phyloP scores from a whole-genome alignment of 345 rosid species.

The Physaria fendleri region DNA sequence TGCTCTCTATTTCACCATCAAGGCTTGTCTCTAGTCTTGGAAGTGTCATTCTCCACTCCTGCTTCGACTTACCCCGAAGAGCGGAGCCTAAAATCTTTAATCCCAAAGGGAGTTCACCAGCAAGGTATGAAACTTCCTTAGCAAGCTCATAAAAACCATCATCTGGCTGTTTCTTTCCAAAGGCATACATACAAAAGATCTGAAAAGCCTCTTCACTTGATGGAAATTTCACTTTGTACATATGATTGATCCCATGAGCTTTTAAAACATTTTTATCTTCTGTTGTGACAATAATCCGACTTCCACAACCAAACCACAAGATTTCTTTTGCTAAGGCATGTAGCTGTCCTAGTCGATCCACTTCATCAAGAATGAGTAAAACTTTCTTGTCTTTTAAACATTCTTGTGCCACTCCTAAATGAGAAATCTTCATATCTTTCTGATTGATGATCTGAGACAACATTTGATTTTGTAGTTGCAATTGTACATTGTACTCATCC shows the following conservation, averaged over 20 bases:
- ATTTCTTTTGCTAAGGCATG: not conserved
- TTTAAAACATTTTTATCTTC: not conserved
- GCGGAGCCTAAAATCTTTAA: too few species aligned
- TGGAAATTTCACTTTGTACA: not conserved
- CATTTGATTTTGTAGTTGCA: not conserved
- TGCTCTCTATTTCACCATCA: too few species aligned
- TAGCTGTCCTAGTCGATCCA: not conserved
- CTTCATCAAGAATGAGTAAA: not conserved
- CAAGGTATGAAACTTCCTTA: constrained; percentile 7
- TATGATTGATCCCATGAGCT: not conserved
- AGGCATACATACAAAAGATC: not conserved
- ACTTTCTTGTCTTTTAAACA: not conserved
- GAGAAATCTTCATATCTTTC: not conserved
- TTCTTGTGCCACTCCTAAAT: not conserved
- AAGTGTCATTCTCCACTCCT: too few species aligned
- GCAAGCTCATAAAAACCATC: not conserved
- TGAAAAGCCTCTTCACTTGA: not conserved
- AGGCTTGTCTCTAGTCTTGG: too few species aligned
- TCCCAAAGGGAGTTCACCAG: too few species aligned
- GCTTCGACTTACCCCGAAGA: too few species aligned
- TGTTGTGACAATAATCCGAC: not conserved
- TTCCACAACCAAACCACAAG: not conserved
- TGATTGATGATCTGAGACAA: not conserved
- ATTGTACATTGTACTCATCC: not conserved
- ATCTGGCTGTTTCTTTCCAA: not conserved